A percentile compares a stretch with the other conserved stretches of the same genome.
Conservation (phyloP, 2,329 filamentous ascomycete species). For the Ophiostoma himal-ulmi region DNA sequence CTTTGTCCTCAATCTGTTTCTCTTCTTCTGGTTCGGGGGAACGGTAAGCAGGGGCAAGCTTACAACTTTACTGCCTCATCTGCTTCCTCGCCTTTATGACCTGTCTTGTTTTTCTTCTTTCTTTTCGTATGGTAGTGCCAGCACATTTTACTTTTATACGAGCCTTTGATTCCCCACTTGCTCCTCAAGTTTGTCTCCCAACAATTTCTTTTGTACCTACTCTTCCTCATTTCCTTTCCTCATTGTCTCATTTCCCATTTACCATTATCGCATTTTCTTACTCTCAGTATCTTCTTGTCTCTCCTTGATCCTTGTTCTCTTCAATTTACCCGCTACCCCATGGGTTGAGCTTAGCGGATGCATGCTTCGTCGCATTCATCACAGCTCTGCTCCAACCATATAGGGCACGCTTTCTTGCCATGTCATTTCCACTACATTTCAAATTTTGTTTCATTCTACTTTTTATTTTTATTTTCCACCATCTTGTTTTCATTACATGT, state of each 20-base stretch:
- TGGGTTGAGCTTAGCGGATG: neutral
- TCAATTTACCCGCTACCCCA: neutral
- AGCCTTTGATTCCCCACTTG: constrained; percentile 26
- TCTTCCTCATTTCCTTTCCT: neutral
- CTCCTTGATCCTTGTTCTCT: neutral
- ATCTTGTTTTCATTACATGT: constrained; percentile 2
- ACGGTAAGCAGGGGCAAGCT: neutral
- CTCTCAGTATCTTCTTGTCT: neutral
- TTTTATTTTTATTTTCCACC: neutral
- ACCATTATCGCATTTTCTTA: neutral
- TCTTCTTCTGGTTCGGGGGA: constrained; percentile 1
- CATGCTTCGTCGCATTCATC: neutral
- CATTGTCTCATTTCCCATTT: neutral
- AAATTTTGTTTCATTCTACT: neutral
- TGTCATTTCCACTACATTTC: neutral
- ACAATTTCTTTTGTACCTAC: neutral
- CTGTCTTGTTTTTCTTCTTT: constrained; percentile 2
- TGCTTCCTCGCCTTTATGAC: constrained; percentile 2
- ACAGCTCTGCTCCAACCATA: neutral
- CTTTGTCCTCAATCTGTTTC: constrained; percentile 12
- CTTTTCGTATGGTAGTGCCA: constrained; percentile 18
- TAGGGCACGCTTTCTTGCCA: neutral
- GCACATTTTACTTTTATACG: constrained; percentile 20
- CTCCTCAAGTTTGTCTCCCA: constrained; percentile 11
- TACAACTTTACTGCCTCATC: neutral